Base-by-base conservation (phyloP, 1,284 basidiomycete genomes). In the Bjerkandera adusta region DNA sequence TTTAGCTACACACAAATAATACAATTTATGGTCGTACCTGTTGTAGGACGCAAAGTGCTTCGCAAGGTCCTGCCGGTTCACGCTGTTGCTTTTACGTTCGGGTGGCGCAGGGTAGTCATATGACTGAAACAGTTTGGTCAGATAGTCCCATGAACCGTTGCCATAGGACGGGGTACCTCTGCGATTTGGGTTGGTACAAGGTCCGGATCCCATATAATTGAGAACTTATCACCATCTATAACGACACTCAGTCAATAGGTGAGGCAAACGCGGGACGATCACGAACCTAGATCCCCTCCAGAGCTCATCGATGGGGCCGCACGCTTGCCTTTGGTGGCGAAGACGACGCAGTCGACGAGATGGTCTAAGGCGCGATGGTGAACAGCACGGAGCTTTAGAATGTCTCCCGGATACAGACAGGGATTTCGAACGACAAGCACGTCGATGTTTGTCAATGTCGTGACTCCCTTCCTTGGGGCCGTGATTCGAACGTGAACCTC, bases 261-360 rank as follows among this genome's bases (percentile, higher is more conserved):
- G 18, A 13, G 27, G 35, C 16, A 20, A 15, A 33, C 38, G 11
- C 11, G n/a, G 37, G 21, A 22, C 39, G 20, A 10, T 32, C 10
- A 49, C 59, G 4, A 73, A 60, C 81, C 80, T 13, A 82, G 65
- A 56, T 83, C 79, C 16, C 81, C 81, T 5, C 82, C 82, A 40
- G 80, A 83, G 38, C 76, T 82, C 81, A 84, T 83, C 0, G 81
- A 75, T 7, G 82, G 81, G 5, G 81, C 81, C 15, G 82, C 71
- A 41, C 79, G 73, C 29, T 73, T 75, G 11, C 79, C 81, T 13
- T 76, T 74, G 1, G 75, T 73, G 1, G 83, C 75, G 53, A 85
- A 85, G 1, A 85, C 81, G 10, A 85, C 65, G 51, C 82, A 85
- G 48, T 85, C 82, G 0, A 80, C 71, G 0, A 85, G 69, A 56